Evolutionary conservation across 768 basidiomycete species (phyloP).

Genomic region (Ramaria sp.): DNA sequence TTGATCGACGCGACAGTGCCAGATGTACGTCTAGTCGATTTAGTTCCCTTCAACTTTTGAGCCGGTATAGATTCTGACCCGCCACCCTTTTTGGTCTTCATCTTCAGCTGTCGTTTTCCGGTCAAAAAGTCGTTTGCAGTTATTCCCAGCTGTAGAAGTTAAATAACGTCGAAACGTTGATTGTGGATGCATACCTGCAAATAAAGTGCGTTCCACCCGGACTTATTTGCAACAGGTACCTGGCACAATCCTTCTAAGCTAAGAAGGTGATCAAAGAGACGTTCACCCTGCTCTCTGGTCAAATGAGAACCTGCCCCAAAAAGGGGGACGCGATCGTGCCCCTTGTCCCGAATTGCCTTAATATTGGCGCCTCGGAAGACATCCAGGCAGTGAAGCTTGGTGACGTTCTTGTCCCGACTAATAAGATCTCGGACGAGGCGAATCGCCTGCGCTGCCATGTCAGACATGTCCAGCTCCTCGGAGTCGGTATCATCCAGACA

Average conservation of each 20-base stretch:
- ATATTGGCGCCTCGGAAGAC: slow-evolving; percentile 57
- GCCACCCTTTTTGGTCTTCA: slow-evolving; percentile 10
- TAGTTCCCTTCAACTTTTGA: slow-evolving; percentile 1
- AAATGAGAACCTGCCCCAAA: slow-evolving; percentile 47
- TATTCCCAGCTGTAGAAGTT: slow-evolving; percentile 9
- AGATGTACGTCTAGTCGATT: slow-evolving; percentile 1
- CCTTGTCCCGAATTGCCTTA: slow-evolving; percentile 32
- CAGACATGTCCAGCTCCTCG: slow-evolving; percentile 48
- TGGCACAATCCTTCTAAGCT: slow-evolving; percentile 37
- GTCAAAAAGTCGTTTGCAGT: slow-evolving; percentile 10
- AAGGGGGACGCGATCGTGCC: slow-evolving; percentile 32
- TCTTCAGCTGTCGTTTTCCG: slow-evolving; percentile 5
- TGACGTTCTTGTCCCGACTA: slow-evolving; percentile 38
- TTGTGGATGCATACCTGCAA: slow-evolving; percentile 31
- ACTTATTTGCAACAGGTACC: slow-evolving; percentile 31
- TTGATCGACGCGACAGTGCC: slow-evolving; percentile 9
- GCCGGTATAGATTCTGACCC: background rate
- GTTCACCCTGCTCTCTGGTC: slow-evolving; percentile 45
- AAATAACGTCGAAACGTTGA: background rate
- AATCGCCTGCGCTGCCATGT: slow-evolving; percentile 43
- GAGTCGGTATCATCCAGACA: slow-evolving; percentile 45
- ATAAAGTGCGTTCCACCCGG: slow-evolving; percentile 43
- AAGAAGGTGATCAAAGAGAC: slow-evolving; percentile 49
- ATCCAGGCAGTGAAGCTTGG: slow-evolving; percentile 45
- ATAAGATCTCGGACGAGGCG: slow-evolving; percentile 41